Conservation (phyloP, 495 filamentous ascomycete species). For the Lepidopterella palustris region DNA sequence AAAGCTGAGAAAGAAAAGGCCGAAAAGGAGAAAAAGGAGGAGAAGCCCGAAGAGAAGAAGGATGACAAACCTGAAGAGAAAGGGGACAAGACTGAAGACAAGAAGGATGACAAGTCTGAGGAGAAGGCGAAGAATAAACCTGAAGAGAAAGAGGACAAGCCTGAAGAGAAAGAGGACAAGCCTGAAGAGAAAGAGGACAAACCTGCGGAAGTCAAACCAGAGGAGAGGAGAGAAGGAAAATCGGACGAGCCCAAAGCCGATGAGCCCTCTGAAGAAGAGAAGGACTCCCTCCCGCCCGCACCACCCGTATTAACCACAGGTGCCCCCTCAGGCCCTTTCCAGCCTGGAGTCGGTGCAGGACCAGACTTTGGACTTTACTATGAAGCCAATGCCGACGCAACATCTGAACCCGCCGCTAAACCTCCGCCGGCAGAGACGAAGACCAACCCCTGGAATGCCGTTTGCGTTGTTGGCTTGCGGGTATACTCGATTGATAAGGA, state of each 20-base stretch:
- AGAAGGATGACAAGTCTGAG: background rate
- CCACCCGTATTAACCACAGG: background rate
- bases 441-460: slow-evolving; percentile 26
- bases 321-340: background rate
- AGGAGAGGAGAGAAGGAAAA: too few relatives aligned
- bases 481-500: slow-evolving; percentile 25
- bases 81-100: slow-evolving; percentile 8
- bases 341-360: background rate
- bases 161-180: background rate
- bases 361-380: background rate
- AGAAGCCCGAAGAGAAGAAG: slow-evolving; percentile 16
- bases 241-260: background rate
- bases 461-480: slow-evolving; percentile 21
- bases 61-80: slow-evolving; percentile 21
- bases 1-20: slow-evolving; percentile 29
- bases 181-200: background rate
- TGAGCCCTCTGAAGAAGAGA: background rate
- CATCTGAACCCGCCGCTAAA: slow-evolving; percentile 5
- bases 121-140: slow-evolving; percentile 5
- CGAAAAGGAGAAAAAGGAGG: slow-evolving; percentile 21
- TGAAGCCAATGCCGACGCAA: slow-evolving; percentile 9
- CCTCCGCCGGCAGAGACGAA: slow-evolving; percentile 2
- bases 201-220: background rate
- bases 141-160: slow-evolving; percentile 4
- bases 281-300: background rate